A percentile compares a stretch with the other conserved stretches of the same genome.
Conservation (phyloP, 768 basidiomycete genomes). For the Lentinula guzmanii region DNA sequence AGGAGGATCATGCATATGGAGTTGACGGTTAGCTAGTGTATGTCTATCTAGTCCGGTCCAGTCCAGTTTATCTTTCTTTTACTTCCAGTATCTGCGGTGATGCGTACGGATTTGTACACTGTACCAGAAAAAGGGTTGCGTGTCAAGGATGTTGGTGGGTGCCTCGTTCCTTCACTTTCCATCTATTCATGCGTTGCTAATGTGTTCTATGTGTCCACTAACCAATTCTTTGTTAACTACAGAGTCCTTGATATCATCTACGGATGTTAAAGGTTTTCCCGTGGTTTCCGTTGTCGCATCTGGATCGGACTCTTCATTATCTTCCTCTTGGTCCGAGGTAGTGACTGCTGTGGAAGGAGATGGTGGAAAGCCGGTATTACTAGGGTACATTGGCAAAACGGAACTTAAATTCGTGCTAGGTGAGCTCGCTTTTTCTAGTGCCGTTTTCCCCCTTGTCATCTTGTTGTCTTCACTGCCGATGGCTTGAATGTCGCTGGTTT, state of each 20-base stretch:
- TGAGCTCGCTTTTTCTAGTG: conserved; percentile 20
- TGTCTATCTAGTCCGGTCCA: too few species aligned
- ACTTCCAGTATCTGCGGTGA: conserved; percentile 74
- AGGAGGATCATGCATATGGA: conserved; percentile 89
- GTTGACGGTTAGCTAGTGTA: conserved; percentile 62
- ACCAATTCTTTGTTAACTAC: neutral
- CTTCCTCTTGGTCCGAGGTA: neutral
- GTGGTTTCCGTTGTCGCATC: conserved; percentile 46
- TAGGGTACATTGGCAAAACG: conserved; percentile 85
- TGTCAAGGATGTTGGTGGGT: conserved; percentile 74
- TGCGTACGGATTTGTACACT: conserved; percentile 75
- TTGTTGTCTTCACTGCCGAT: neutral
- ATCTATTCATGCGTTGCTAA: conserved; percentile 2
- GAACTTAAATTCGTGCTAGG: conserved; percentile 86
- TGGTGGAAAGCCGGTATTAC: conserved; percentile 48
- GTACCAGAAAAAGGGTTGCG: conserved; percentile 72
- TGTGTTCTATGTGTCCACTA: too few species aligned
- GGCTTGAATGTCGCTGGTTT: too few species aligned
- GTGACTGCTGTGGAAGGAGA: conserved; percentile 11
- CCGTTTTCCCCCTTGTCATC: neutral
- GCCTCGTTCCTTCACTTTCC: neutral
- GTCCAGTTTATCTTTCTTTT: neutral
- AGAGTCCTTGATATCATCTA: conserved; percentile 71
- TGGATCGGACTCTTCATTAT: neutral
- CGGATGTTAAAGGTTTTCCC: conserved; percentile 87